Evolutionary conservation across 176 grass and related monocot species (phyloP), one percentile per base, ranked within the genome.

Genomic region (Carex scoparia): DNA sequence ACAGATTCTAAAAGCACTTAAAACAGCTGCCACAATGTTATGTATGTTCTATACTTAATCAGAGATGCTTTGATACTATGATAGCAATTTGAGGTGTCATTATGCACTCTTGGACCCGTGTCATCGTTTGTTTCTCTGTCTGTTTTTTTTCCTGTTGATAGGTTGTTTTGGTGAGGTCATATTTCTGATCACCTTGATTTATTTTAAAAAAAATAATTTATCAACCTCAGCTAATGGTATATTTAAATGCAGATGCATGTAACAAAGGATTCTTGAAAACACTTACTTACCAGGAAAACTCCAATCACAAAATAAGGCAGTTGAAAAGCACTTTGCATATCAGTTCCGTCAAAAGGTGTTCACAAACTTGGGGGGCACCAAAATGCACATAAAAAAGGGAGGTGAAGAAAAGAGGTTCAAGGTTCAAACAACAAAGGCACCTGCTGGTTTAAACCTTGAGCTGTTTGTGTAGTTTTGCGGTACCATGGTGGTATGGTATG

Each of bases 271-370:
- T 77, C 73, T 49, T 16, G 31, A 56, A 23, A 77, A 49, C 73
- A 77, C 73, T 77, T 31, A 77, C 73, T 7, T 37, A 37, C 3
- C 4, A 40, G 13, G 77, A 73, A 53, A 84, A 63, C 58, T 46
- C 38, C 31, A 72, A 56, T 27, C 2, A 64, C 19, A 32, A 14
- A 10, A 42, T 11, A 84, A 68, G 40, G 3, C 38, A 15, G 61
- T 44, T 10, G 16, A 82, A 49, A 89, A 81, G 42, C 84, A 56
- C 57, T 86, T 86, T n/a, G 37, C 66, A 40, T 89, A 84, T 31
- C 82, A 86, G 67, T 89, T 86, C 63, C 86, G 87, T 71, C 10
- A 6, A 44, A 89, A 89, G 76, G 84, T 85, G 8, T 89, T 89
- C 42, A 53, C 76, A 6, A 89, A 74, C 77, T 89, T 8, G 87